A percentile compares a stretch with the other conserved stretches of the same genome.
Conservation (phyloP, 495 filamentous ascomycete genomes). For the Annulohypoxylon stygium region DNA sequence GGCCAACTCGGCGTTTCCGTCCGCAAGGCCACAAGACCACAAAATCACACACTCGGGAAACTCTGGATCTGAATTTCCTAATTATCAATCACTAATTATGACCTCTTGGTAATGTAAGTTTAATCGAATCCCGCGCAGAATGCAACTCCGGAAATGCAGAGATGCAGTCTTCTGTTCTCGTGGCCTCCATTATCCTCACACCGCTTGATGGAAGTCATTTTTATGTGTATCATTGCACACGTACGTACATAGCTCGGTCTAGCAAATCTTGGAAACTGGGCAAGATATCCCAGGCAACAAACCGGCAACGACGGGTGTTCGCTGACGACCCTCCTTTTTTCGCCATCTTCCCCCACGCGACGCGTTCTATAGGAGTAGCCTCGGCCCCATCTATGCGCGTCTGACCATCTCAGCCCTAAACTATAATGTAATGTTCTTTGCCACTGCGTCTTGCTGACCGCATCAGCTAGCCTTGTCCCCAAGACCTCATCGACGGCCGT, state of each 20-base stretch:
- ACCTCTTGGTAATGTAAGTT: not conserved
- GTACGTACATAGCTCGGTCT: constrained; percentile 10
- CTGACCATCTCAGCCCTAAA: constrained; percentile 43
- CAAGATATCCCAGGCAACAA: constrained; percentile 16
- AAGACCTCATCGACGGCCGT: constrained; percentile 14
- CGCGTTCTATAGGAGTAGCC: not conserved
- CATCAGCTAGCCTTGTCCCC: constrained; percentile 16
- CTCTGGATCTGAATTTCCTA: not conserved
- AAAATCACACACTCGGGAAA: constrained; percentile 11
- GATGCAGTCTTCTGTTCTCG: constrained; percentile 29
- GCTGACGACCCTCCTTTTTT: constrained; percentile 22
- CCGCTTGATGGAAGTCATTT: constrained; percentile 38
- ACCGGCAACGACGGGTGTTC: constrained; percentile 19
- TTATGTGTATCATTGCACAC: constrained; percentile 3
- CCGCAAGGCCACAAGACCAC: constrained; percentile 24
- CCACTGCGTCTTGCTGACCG: constrained; percentile 37
- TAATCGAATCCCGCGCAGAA: constrained; percentile 9
- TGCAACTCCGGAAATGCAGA: constrained; percentile 18
- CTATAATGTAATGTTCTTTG: constrained; percentile 10
- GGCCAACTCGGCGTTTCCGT: constrained; percentile 32
- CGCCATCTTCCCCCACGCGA: constrained; percentile 36
- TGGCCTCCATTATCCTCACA: constrained; percentile 20
- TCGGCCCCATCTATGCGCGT: constrained; percentile 24
- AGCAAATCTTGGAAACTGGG: not conserved
- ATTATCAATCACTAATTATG: not conserved